Base-by-base conservation (phyloP, 23 red algal genomes). In the Chondrus crispus region DNA sequence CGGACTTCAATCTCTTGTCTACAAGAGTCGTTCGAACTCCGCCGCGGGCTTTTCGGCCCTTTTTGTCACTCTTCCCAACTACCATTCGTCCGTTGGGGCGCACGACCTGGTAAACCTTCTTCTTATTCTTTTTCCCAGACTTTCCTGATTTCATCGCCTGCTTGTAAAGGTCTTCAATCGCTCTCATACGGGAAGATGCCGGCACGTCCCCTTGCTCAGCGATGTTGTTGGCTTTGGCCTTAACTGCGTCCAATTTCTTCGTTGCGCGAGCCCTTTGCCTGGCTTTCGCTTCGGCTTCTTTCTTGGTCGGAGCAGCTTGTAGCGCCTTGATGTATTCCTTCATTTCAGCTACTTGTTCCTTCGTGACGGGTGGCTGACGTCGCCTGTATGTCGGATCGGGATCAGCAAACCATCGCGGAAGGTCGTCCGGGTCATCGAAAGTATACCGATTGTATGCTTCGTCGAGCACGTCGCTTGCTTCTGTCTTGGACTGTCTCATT, bases 341-440 rank as follows among this genome's bases (percentile, higher is more conserved):
- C 85, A 94, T 94, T 38, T 85, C 88, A 2, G 29, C 74, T 4
- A 98, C 93, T 80, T 93, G 82, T 64, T 86, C 93, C 35, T 85
- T 81, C 29, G 84, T 87, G 13, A 95, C 91, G n/a, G 90, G 74
- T 30, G 79, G n/a, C 53, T 78, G 70, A 22, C 77, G 36, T 20
- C 66, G 35, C n/a, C 96, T 70, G 41, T 88, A 87, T 12, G 51
- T 46, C 46, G 82, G 75, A 18, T 98, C 96, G 28, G 92, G 83
- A 42, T 93, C 93, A 22, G 88, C 90, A 96, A 98, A 98, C 96
- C 96, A 98, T 7, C 81, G 82, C 19, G 96, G 96, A 19, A 96
- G 85, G 55, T 68, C 51, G 20, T 29, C 6, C 6, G 95, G 90
- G 83, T 98, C 96, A 73, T 98, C 93, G 39, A 93, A 95, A 16